Conservation (phyloP, 441 rosid genomes). For the Omphalea diandra region DNA sequence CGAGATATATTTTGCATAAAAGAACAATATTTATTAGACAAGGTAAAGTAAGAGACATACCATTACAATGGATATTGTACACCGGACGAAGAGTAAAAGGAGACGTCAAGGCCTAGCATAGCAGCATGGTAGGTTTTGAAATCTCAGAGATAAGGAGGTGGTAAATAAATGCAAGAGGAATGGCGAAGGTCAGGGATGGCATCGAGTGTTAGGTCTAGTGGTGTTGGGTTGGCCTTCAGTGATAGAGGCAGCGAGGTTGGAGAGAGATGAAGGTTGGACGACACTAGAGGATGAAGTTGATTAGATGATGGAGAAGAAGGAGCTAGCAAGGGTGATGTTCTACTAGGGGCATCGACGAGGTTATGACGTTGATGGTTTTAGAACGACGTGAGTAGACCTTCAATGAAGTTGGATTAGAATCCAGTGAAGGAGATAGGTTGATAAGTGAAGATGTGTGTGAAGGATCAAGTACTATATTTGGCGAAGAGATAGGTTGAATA, state of each 20-base stretch:
- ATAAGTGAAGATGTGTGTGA: too few species aligned
- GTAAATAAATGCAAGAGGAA: neutral
- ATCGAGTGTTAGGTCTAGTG: neutral
- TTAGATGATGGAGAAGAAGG: too few species aligned
- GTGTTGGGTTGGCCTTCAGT: neutral
- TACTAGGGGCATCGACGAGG: too few species aligned
- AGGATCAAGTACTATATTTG: too few species aligned
- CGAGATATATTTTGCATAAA: constrained; percentile 6
- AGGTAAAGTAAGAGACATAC: neutral
- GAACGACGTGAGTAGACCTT: neutral
- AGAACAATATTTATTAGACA: neutral
- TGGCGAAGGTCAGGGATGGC: neutral
- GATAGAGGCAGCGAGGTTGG: too few species aligned
- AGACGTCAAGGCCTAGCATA: neutral
- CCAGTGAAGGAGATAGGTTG: too few species aligned
- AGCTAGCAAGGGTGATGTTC: too few species aligned
- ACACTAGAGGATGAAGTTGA: neutral
- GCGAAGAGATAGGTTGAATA: too few species aligned
- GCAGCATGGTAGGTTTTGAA: neutral
- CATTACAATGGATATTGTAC: neutral
- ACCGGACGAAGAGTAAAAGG: neutral
- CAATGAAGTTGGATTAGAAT: neutral
- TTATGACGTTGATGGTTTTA: too few species aligned
- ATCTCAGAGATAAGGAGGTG: neutral
- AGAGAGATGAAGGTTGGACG: too few species aligned